Base-by-base conservation (phyloP, 345 rosid genomes). In the Odontarrhena argentea region DNA sequence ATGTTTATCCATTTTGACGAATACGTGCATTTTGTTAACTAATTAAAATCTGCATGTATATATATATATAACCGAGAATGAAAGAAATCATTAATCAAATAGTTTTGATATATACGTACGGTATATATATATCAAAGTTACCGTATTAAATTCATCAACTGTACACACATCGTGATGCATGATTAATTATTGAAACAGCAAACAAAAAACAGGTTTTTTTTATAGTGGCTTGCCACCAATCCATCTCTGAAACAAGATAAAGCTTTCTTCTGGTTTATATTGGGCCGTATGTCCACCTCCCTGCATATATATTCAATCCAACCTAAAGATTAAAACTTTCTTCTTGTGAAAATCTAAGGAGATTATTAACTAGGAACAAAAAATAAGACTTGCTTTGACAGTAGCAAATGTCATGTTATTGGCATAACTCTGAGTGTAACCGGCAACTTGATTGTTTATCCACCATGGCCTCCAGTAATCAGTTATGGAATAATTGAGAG, bases 401-500 rank as follows among this genome's bases (percentile, higher is more conserved):
- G 90, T 88, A 3, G 88, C 90, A 57, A 73, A 88, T 46, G 88
- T 80, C 96, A 86, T 82, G 9, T 43, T 60, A 58, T 82, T 88
- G 2, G 85, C 68, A 65, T 84, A 85, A 54, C 76, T 75, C 68
- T 84, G 77, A 0, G 88, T 82, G 70, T 79, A 84, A 22, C 92
- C 85, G 44, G 15, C 34, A 57, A 87, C 72, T 77, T 84, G 89
- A 69, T 77, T 70, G 1, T 63, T 53, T 22, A 77, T 67, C 9
- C 14, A 41, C 89, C 93, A 87, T 4, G 79, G 64, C 46, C 92
- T 73, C 92, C 89, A 83, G 6, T 87, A 77, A 9, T 84, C 81
- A 5, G 61, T 7, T n/a, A 83, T 77, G n/a, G 86, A 63, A 72
- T 81, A 81, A 58, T 78, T 81, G 1, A 84, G 76, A 3, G 81